phyloP scores from a whole-genome alignment of 352 stramenopile species.

The Thalassiosira sp. region DNA sequence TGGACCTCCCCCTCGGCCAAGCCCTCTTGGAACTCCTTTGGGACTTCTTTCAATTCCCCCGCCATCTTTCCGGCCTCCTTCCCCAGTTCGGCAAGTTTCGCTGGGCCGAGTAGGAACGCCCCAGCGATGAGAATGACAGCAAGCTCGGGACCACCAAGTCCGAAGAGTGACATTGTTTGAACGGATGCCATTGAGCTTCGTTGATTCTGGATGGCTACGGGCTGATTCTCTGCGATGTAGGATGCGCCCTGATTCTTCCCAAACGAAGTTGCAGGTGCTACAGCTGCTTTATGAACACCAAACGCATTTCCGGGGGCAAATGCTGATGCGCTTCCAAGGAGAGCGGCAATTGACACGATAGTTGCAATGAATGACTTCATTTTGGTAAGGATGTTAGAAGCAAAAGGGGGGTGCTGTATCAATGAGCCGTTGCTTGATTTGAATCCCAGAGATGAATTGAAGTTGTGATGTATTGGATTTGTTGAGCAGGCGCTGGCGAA shows the following conservation, averaged over 20 bases:
- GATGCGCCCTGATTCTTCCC: constrained; percentile 29
- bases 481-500: too few relatives aligned
- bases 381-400: too few relatives aligned
- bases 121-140: constrained; percentile 83
- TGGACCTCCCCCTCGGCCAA: constrained; percentile 82
- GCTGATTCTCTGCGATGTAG: constrained; percentile 47
- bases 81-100: constrained; percentile 83
- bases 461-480: too few relatives aligned
- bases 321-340: constrained; percentile 32
- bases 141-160: constrained; percentile 84
- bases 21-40: constrained; percentile 86
- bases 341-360: constrained; percentile 24
- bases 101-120: constrained; percentile 84
- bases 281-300: constrained; percentile 18
- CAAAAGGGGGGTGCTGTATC: too few relatives aligned
- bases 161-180: constrained; percentile 84
- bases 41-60: constrained; percentile 86
- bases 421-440: too few relatives aligned
- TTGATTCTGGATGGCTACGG: constrained; percentile 59
- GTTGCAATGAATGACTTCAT: constrained; percentile 40
- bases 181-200: constrained; percentile 73
- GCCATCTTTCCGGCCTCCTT: constrained; percentile 86
- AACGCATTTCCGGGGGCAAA: constrained; percentile 53
- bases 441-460: too few relatives aligned
- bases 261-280: constrained; percentile 16